A percentile compares a stretch with the other conserved stretches of the same genome.
Evolutionary conservation across 2,329 filamentous ascomycete species (phyloP).

Genomic region (Westerdykella ornata): DNA sequence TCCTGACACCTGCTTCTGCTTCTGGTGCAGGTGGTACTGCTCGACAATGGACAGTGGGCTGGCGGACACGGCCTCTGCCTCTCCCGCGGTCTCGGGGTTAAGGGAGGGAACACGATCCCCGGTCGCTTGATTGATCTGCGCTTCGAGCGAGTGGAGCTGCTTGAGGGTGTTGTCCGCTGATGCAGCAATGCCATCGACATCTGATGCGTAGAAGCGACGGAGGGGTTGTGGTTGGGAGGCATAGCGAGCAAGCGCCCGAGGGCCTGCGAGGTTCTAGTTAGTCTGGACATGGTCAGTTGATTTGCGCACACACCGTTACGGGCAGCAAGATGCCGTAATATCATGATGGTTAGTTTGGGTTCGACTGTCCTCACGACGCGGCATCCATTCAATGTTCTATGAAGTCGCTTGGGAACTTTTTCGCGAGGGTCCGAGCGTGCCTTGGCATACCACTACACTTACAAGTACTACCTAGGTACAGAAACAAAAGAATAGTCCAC

Average conservation of each 20-base stretch:
- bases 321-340: conserved; percentile 38
- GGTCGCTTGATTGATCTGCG: conserved; percentile 27
- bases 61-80: background rate
- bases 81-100: conserved; percentile 15
- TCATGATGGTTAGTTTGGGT: conserved; percentile 28
- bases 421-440: too few relatives aligned
- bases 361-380: background rate
- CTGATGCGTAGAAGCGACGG: conserved; percentile 28
- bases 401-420: too few relatives aligned
- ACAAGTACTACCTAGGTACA: too few relatives aligned
- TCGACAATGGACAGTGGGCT: conserved; percentile 26
- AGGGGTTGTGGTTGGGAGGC: conserved; percentile 13
- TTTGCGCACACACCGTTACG: conserved; percentile 32
- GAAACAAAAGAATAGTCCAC: too few relatives aligned
- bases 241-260: conserved; percentile 32
- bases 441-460: too few relatives aligned
- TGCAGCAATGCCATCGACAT: conserved; percentile 28
- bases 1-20: conserved; percentile 35
- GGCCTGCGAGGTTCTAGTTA: conserved; percentile 25
- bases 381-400: too few relatives aligned
- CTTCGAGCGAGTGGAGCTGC: conserved; percentile 28
- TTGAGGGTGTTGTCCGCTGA: conserved; percentile 26
- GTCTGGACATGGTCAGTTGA: conserved; percentile 1
- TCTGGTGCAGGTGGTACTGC: conserved; percentile 40
- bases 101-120: conserved; percentile 13